Evolutionary conservation across 768 basidiomycete genomes (phyloP), one percentile per base, ranked within the genome.

Genomic region (Lactarius pseudohatsudake): DNA sequence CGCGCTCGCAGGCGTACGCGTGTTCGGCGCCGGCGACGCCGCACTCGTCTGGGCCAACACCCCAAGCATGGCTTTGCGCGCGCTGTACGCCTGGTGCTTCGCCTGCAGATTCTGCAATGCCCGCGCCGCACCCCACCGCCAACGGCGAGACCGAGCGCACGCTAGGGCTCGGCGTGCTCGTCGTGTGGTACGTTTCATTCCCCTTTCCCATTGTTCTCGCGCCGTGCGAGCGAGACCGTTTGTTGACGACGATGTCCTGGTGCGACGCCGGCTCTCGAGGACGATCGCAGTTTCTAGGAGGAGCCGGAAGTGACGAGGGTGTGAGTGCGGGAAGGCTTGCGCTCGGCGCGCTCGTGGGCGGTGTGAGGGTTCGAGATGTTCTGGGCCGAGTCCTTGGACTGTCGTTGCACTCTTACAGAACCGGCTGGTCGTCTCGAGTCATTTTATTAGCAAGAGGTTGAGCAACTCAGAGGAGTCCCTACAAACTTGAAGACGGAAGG

Each of bases 31-130:
- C 28, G 89, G 88, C 36, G 92, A 93, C 70, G 80, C 82, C 0
- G 86, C 87, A 9, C 80, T 92, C 41, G 88, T 94, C 3, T 91
- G 87, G 72, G 89, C 88, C 66, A 94, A 95, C 72, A 86, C 89
- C 67, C 73, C 82, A 70, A 90, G 89, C 73, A 80, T 91, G 68
- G 76, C 80, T 0, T 81, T 82, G 6, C 82, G 92, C 20, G 89
- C 90, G 47, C 71, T 78, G 32, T 92, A 90, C 73, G 84, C 84
- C 50, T 76, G 81, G 65, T 70, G 71, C 41, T 92, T 88, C 73
- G 76, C 78, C 18, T 72, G 73, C 5, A 66, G 66, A 2, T 91
- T 81, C 74, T 90, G 86, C 76, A 67, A 61, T 22, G 53, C 58
- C 22, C 47, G 47, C 47, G n/a, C 47, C 0, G 47, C n/a, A 11